Percentiles rank a stretch among this genome's conserved stretches.
Conservation (phyloP, 179 eudicot species). For the Sideroxylon spinosum region DNA sequence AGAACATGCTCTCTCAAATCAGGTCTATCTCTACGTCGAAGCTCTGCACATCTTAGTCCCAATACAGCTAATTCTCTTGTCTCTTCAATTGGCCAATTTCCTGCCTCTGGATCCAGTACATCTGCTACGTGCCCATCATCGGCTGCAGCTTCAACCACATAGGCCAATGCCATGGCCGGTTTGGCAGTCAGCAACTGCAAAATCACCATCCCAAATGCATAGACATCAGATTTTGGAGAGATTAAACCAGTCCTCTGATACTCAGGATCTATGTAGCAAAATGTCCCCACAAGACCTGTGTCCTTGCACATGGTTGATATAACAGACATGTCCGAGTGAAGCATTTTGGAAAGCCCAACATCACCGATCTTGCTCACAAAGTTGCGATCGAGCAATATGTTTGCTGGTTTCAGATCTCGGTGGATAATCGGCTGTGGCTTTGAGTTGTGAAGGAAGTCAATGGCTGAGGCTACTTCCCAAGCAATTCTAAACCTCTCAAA, state of each 20-base stretch:
- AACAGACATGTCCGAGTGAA: slow-evolving; percentile 34
- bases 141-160: slow-evolving; percentile 59
- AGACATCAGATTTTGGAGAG: slow-evolving; percentile 65
- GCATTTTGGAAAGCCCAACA: slow-evolving; percentile 74
- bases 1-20: slow-evolving; percentile 51
- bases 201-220: slow-evolving; percentile 77
- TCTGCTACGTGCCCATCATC: slow-evolving; percentile 37
- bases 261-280: slow-evolving; percentile 79
- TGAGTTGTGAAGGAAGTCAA: slow-evolving; percentile 71
- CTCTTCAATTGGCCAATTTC: slow-evolving; percentile 78
- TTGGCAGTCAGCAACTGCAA: slow-evolving; percentile 79
- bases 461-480: slow-evolving; percentile 88
- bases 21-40: slow-evolving; percentile 68
- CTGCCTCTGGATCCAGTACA: slow-evolving; percentile 59
- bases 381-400: slow-evolving; percentile 81
- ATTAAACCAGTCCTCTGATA: slow-evolving; percentile 64
- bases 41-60: slow-evolving; percentile 71
- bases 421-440: slow-evolving; percentile 74
- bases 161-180: slow-evolving; percentile 53
- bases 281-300: slow-evolving; percentile 59
- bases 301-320: slow-evolving; percentile 41
- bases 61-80: slow-evolving; percentile 56
- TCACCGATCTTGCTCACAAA: slow-evolving; percentile 88
- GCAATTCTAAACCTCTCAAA: slow-evolving; percentile 71
- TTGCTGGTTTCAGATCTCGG: slow-evolving; percentile 79